These are phyloP conservation scores for Glycyrrhiza uralensis DNA, from an alignment of 306 rosid species.

Conservation along the genomic window DNA sequence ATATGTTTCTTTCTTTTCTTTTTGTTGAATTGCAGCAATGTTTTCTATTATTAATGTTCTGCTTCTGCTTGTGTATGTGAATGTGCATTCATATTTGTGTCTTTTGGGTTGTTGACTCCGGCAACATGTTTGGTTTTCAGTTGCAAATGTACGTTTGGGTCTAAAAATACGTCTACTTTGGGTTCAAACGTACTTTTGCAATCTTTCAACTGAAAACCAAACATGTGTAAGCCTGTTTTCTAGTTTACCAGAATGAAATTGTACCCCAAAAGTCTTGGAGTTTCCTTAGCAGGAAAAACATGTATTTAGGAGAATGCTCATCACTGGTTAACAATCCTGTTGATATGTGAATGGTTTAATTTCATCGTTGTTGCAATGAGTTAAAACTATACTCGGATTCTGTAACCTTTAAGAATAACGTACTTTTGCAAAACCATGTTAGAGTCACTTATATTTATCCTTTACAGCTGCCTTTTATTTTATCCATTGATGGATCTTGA, in stretches of 20 bases:
- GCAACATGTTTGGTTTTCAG: no score
- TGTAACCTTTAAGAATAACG: neutral
- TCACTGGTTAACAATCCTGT: neutral
- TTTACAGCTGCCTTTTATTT: neutral
- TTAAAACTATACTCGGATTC: neutral
- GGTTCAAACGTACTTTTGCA: neutral
- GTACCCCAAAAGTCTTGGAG: neutral
- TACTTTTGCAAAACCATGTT: neutral
- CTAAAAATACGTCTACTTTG: no score
- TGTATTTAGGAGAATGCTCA: constrained; percentile 7
- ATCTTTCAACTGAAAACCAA: no score
- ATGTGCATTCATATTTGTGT: neutral
- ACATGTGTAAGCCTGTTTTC: neutral
- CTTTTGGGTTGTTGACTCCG: neutral
- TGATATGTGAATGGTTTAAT: neutral
- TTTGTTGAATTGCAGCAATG: neutral
- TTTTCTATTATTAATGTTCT: neutral
- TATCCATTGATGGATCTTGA: neutral
- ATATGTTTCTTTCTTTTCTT: neutral
- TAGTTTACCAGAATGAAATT: neutral
- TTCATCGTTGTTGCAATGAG: neutral
- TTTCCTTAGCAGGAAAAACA: neutral
- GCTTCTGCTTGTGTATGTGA: neutral
- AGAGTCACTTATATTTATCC: neutral
- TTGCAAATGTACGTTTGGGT: no score